Percentiles rank a stretch among this genome's conserved stretches.
Conservation (phyloP, 108 stramenopile genomes). For the Schizochytrium sp. region DNA sequence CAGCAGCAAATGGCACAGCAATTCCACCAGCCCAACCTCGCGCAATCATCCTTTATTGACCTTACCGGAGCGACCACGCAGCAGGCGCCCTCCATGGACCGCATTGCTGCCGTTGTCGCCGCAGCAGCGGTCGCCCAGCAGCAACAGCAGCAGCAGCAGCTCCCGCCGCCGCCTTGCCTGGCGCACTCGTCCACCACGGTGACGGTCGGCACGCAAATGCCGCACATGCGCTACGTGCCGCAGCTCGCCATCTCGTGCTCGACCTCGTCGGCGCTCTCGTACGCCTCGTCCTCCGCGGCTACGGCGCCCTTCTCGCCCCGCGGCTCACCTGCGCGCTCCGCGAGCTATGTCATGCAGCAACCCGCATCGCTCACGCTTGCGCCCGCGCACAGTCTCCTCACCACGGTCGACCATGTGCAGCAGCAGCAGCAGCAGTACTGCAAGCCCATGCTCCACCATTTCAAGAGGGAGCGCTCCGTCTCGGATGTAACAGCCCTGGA, state of each 20-base stretch:
- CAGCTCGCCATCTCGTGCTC: slow-evolving; percentile 14
- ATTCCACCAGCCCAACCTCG: neutral
- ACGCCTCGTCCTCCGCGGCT: neutral
- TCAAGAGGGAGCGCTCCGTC: neutral
- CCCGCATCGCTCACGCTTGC: neutral
- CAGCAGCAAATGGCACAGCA: neutral
- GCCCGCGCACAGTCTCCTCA: neutral
- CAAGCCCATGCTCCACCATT: neutral
- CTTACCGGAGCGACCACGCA: too few relatives aligned
- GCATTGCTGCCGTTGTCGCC: neutral
- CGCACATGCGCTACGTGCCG: neutral
- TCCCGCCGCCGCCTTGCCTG: neutral
- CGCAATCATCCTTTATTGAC: neutral
- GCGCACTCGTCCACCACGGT: neutral
- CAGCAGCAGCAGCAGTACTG: neutral
- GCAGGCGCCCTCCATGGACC: neutral
- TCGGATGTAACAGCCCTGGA: neutral
- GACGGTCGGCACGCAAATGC: neutral
- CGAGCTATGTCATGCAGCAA: neutral
- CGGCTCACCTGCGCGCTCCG: neutral
- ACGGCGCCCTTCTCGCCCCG: neutral
- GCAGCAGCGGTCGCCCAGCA: neutral
- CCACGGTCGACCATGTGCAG: neutral
- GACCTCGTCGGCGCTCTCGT: slow-evolving; percentile 5
- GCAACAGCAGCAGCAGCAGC: neutral